A percentile compares a stretch with the other conserved stretches of the same genome.
Evolutionary conservation across 768 basidiomycete genomes (phyloP).

Genomic region (Kwoniella botswanensis): DNA sequence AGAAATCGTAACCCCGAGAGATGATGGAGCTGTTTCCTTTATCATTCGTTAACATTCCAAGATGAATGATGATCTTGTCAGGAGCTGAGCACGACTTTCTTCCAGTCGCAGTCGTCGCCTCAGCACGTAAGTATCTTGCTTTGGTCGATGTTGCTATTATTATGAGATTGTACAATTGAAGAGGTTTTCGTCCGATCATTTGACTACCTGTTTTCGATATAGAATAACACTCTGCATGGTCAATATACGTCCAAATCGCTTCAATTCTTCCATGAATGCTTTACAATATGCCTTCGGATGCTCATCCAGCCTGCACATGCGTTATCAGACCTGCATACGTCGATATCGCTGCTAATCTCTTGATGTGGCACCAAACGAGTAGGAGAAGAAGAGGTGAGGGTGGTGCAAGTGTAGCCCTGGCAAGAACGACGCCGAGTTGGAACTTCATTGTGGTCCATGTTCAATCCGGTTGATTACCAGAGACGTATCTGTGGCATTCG

Average conservation of each 20-base stretch:
- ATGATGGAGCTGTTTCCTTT: constrained; percentile 19
- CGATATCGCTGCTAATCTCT: constrained; percentile 3
- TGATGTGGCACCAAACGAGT: neutral
- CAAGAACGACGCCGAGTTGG: neutral
- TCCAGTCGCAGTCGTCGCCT: neutral
- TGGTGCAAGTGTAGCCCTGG: neutral
- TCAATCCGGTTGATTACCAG: neutral
- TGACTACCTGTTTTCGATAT: neutral
- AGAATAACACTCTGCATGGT: neutral
- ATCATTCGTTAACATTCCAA: neutral
- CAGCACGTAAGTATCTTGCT: neutral
- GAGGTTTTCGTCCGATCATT: neutral
- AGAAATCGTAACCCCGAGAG: constrained; percentile 26
- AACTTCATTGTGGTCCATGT: neutral
- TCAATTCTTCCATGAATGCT: neutral
- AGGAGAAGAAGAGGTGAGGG: constrained; percentile 3
- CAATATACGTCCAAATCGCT: neutral
- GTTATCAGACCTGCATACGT: neutral
- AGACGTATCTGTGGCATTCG: neutral
- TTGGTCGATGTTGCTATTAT: neutral
- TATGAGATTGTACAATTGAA: neutral
- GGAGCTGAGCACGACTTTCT: neutral
- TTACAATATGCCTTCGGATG: neutral
- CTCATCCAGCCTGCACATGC: neutral
- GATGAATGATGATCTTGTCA: neutral